phyloP scores from a whole-genome alignment of 495 filamentous ascomycete genomes.

The Glutinoglossum americanum region DNA sequence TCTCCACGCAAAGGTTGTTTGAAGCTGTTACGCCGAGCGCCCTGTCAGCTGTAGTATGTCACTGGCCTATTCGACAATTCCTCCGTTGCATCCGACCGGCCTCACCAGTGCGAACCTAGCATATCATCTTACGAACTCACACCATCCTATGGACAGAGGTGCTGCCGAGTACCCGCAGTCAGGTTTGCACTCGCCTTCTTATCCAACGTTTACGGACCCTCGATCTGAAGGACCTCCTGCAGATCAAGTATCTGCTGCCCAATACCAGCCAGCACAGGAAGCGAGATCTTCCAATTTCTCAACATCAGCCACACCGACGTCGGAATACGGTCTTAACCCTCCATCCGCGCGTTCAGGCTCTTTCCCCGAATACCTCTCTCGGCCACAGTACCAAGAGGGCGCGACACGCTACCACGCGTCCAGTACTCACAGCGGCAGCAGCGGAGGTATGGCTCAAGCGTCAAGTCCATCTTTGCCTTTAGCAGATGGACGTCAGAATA shows the following conservation, averaged over 20 bases:
- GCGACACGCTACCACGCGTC: constrained; percentile 44
- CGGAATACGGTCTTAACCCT: constrained; percentile 69
- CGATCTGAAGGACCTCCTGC: constrained; percentile 61
- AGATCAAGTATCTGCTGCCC: constrained; percentile 76
- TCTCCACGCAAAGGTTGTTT: background rate
- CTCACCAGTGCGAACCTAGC: constrained; percentile 16
- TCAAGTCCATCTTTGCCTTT: constrained; percentile 85
- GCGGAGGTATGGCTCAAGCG: constrained; percentile 90
- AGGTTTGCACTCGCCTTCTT: constrained; percentile 77
- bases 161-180: constrained; percentile 88
- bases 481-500: constrained; percentile 51
- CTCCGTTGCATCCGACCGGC: constrained; percentile 8
- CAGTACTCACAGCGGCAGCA: constrained; percentile 48
- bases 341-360: constrained; percentile 57
- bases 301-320: constrained; percentile 61
- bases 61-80: constrained; percentile 14
- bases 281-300: constrained; percentile 49
- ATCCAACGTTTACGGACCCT: constrained; percentile 44
- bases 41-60: constrained; percentile 18
- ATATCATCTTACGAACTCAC: constrained; percentile 12
- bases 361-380: constrained; percentile 54
- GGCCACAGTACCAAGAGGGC: constrained; percentile 19
- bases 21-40: background rate
- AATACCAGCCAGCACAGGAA: constrained; percentile 45
- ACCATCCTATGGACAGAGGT: constrained; percentile 67